Conservation (phyloP, 2,329 filamentous ascomycete species). For the Apiospora hydei region DNA sequence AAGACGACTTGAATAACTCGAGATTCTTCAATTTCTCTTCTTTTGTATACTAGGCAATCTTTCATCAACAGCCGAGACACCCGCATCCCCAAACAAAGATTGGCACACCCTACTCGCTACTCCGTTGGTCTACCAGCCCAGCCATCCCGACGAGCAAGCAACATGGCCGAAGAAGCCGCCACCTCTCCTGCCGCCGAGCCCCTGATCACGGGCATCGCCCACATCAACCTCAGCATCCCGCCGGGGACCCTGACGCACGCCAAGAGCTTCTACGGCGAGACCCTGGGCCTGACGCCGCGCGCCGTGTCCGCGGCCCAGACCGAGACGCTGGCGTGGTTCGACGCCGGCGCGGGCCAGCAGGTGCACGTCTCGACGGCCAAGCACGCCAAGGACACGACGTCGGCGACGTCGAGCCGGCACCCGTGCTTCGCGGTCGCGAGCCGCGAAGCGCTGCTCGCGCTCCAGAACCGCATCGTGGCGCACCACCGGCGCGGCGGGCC, state of each 20-base stretch:
- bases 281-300: constrained; percentile 60
- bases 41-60: not conserved
- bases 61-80: not conserved
- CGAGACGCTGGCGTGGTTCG: constrained; percentile 64
- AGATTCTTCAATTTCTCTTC: not conserved
- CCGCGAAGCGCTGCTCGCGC: constrained; percentile 52
- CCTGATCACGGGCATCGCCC: constrained; percentile 61
- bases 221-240: constrained; percentile 67
- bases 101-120: not conserved
- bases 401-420: constrained; percentile 54
- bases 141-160: not conserved
- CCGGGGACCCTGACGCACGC: constrained; percentile 58
- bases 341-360: constrained; percentile 60
- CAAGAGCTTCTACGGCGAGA: constrained; percentile 61
- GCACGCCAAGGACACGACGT: constrained; percentile 38
- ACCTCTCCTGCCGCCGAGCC: not conserved
- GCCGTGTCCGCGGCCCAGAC: constrained; percentile 60
- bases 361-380: constrained; percentile 61
- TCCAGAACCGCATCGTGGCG: constrained; percentile 58
- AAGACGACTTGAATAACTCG: too few species aligned
- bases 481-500: constrained; percentile 57
- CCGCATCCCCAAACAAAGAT: too few species aligned
- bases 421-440: constrained; percentile 64
- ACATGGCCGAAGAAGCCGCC: not conserved
- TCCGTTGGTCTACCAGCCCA: too few species aligned